Evolutionary conservation across 345 rosid genomes (phyloP).

Genomic region (Carallia brachiata): DNA sequence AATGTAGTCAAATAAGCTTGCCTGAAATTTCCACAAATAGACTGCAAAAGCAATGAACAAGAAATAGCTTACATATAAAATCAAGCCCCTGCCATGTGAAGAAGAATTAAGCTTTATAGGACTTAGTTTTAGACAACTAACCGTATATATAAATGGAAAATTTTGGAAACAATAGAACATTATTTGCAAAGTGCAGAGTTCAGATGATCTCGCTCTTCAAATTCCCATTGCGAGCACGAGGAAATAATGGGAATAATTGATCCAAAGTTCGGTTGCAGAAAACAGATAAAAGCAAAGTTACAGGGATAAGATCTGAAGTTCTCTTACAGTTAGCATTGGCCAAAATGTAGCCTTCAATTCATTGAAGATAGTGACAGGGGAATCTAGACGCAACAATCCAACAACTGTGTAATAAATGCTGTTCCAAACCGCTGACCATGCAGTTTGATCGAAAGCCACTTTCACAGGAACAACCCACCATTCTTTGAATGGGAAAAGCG

Average conservation of each 20-base stretch:
- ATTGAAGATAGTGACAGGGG: slow-evolving; percentile 58
- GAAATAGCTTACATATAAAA: neutral
- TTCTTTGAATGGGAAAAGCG: slow-evolving; percentile 76
- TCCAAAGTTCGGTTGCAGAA: slow-evolving; percentile 2
- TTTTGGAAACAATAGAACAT: too few relatives aligned
- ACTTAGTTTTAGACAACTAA: neutral
- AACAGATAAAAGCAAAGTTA: neutral
- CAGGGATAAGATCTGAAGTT: slow-evolving; percentile 1
- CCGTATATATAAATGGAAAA: neutral
- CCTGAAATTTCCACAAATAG: neutral
- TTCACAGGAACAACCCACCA: slow-evolving; percentile 99
- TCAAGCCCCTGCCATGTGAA: neutral
- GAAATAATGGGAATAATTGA: neutral
- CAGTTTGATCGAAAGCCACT: slow-evolving; percentile 84
- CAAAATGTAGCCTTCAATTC: slow-evolving; percentile 76
- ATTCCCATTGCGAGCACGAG: neutral
- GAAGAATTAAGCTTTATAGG: neutral
- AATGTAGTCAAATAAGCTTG: neutral
- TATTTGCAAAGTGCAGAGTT: too few relatives aligned
- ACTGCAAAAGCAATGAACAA: neutral
- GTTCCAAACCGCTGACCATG: slow-evolving; percentile 94
- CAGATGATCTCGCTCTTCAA: neutral
- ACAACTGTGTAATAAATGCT: slow-evolving; percentile 69
- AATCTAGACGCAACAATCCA: slow-evolving; percentile 79
- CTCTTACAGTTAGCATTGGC: slow-evolving; percentile 83